Conservation (phyloP, 2,329 filamentous ascomycete genomes). For the Talaromyces sp. region DNA sequence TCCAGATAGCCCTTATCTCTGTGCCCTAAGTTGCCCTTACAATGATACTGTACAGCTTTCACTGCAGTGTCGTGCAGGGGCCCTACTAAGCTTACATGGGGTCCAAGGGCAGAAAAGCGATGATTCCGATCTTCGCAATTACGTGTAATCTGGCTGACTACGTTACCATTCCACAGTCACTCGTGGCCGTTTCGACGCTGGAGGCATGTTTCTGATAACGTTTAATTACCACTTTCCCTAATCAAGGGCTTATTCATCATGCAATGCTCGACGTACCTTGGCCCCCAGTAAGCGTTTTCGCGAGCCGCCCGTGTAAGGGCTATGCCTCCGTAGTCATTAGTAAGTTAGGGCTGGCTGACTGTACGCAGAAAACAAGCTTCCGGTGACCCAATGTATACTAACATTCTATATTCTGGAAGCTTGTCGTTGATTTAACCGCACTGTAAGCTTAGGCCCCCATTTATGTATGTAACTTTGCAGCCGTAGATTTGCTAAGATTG, state of each 20-base stretch:
- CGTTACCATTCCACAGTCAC: conserved; percentile 32
- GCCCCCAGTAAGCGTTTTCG: neutral
- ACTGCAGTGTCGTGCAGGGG: neutral
- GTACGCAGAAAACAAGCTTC: neutral
- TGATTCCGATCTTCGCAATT: conserved; percentile 63
- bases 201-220: conserved; percentile 39
- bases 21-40: neutral
- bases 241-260: neutral
- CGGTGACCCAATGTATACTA: neutral
- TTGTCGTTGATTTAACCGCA: neutral
- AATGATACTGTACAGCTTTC: neutral
- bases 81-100: conserved; percentile 2
- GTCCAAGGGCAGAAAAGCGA: conserved; percentile 51
- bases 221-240: neutral
- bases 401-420: neutral
- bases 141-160: conserved; percentile 2
- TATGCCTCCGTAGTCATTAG: neutral
- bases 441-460: neutral
- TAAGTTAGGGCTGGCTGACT: conserved; percentile 1
- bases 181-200: conserved; percentile 51
- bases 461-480: neutral
- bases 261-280: neutral
- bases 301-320: neutral
- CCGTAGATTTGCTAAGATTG: neutral
- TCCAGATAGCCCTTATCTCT: conserved; percentile 64